Percentiles rank a stretch among this genome's conserved stretches.
These are phyloP conservation scores for Paracoccidioides lutzii DNA, from an alignment of 2,329 filamentous ascomycete genomes.

Conservation along the genomic window DNA sequence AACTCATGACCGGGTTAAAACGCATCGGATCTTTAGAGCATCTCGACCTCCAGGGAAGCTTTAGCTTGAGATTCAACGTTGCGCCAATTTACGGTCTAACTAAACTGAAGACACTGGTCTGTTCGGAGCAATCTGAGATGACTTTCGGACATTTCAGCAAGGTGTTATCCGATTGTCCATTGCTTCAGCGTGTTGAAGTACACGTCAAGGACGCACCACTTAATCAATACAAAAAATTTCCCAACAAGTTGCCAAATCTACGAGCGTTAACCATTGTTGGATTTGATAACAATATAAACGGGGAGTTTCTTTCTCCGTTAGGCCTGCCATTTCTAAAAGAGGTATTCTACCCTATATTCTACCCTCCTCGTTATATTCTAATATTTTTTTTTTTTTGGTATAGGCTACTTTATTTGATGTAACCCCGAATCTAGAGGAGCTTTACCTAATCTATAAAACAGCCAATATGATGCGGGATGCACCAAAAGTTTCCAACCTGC, in stretches of 20 bases:
- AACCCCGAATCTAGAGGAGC: slow-evolving; percentile 22
- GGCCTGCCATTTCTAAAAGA: not conserved
- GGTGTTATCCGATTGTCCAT: slow-evolving; percentile 9
- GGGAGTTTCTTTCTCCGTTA: not conserved
- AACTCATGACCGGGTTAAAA: slow-evolving; percentile 12
- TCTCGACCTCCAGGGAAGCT: slow-evolving; percentile 19
- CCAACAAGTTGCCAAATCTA: slow-evolving; percentile 1
- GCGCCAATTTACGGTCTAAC: slow-evolving; percentile 3
- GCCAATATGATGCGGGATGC: not conserved
- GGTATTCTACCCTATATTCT: not conserved
- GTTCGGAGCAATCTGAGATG: slow-evolving; percentile 4
- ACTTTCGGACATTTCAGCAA: slow-evolving; percentile 4
- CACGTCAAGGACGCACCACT: not conserved
- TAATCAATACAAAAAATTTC: not conserved
- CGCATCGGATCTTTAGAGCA: slow-evolving; percentile 22
- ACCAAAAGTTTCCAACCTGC: not conserved
- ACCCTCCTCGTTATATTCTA: not conserved
- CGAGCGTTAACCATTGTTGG: not conserved
- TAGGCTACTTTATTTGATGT: slow-evolving; percentile 10
- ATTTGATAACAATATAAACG: not conserved
- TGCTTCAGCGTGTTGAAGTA: slow-evolving; percentile 12
- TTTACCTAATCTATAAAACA: slow-evolving; percentile 15
- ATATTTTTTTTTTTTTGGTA: not conserved
- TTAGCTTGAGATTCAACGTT: slow-evolving; percentile 5
- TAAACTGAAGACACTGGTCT: slow-evolving; percentile 11